These are phyloP conservation scores for Podospora sp. DNA, from an alignment of 495 filamentous ascomycete species.

Conservation along the genomic window DNA sequence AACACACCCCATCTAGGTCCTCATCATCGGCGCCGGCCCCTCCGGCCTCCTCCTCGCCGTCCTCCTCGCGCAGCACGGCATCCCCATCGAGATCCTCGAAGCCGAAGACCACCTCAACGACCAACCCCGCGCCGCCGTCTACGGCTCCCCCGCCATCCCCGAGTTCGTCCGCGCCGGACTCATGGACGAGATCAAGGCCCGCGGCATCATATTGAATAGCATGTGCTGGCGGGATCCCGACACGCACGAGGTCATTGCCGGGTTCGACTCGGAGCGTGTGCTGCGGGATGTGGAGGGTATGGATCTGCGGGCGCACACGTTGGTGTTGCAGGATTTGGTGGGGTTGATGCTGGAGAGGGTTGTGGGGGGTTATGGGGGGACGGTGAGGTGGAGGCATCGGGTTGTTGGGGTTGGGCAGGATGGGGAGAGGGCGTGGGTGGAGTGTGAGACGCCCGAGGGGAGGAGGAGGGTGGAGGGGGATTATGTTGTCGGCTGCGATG, in stretches of 20 bases:
- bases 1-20: constrained; percentile 26
- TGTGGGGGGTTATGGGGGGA: constrained; percentile 42
- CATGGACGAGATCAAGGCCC: constrained; percentile 52
- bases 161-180: constrained; percentile 60
- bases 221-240: constrained; percentile 56
- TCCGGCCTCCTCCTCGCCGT: constrained; percentile 61
- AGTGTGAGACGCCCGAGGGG: constrained; percentile 51
- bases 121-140: constrained; percentile 59
- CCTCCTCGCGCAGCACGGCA: constrained; percentile 57
- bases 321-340: constrained; percentile 41
- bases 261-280: constrained; percentile 32
- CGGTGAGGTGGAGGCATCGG: constrained; percentile 52
- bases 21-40: constrained; percentile 60
- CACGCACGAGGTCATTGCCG: constrained; percentile 37
- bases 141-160: constrained; percentile 54
- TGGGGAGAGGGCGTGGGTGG: constrained; percentile 51
- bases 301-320: constrained; percentile 43
- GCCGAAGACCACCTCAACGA: constrained; percentile 53
- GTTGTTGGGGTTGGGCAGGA: constrained; percentile 56
- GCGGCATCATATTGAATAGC: constrained; percentile 52
- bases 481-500: constrained; percentile 63
- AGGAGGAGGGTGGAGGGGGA: constrained; percentile 50
- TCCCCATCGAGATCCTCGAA: constrained; percentile 58
- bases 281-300: constrained; percentile 38
- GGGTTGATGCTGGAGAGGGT: constrained; percentile 53